A percentile compares a stretch with the other conserved stretches of the same genome.
Evolutionary conservation across 176 grass and related monocot species (phyloP).

Genomic region (Puccinellia tenuiflora): DNA sequence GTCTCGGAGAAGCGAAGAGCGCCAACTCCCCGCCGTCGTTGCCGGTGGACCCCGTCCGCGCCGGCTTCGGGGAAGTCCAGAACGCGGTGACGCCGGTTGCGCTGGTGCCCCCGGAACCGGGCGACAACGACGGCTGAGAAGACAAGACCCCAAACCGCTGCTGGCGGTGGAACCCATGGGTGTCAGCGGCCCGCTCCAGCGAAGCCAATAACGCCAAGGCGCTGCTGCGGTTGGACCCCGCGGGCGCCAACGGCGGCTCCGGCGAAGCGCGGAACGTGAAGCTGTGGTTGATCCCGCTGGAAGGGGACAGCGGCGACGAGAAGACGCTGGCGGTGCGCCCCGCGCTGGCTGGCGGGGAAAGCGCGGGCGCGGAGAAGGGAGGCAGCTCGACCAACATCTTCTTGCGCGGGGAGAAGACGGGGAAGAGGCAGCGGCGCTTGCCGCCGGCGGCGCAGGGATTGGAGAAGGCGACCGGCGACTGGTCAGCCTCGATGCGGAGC

Average conservation of each 20-base stretch:
- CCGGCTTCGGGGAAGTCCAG: background rate
- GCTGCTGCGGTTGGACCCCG: background rate
- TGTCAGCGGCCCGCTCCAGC: background rate
- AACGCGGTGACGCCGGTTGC: background rate
- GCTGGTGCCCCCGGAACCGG: background rate
- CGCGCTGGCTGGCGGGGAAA: background rate
- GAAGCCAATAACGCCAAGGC: background rate
- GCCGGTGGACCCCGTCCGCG: background rate
- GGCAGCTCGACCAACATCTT: conserved; percentile 18
- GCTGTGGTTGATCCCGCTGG: background rate
- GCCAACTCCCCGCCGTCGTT: background rate
- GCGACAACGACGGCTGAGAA: background rate
- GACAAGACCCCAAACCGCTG: background rate
- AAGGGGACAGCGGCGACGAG: background rate
- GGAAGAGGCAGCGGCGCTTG: conserved; percentile 29
- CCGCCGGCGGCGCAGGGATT: background rate
- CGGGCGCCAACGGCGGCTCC: background rate
- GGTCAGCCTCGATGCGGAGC: background rate
- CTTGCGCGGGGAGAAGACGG: conserved; percentile 15
- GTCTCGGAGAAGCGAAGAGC: background rate
- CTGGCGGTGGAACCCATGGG: background rate
- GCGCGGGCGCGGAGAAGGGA: background rate
- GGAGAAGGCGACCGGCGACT: conserved; percentile 19
- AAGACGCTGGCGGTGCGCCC: background rate
- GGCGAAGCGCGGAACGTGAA: background rate